phyloP scores from a whole-genome alignment of 257 asterid genomes.

The Nicotiana paniculata region DNA sequence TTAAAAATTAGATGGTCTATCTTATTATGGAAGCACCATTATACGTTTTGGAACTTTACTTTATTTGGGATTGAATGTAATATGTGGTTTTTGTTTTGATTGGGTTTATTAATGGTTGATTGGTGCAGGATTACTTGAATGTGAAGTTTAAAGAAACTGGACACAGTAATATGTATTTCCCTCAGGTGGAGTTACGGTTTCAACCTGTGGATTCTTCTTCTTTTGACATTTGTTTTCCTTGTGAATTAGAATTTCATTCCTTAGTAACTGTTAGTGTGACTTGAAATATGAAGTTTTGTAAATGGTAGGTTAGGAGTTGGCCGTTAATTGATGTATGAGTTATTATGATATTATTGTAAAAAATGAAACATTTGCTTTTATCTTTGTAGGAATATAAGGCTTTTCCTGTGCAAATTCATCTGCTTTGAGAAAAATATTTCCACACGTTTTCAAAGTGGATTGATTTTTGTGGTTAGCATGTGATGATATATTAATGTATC shows the following conservation, averaged over 20 bases:
- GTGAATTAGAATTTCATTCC: background rate
- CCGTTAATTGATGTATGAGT: background rate
- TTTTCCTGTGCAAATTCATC: background rate
- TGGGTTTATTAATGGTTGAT: constrained; percentile 10
- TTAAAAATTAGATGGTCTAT: background rate
- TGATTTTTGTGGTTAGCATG: background rate
- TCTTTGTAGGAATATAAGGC: background rate
- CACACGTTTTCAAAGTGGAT: background rate
- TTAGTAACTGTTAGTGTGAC: background rate
- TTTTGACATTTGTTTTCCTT: background rate
- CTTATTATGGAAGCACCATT: background rate
- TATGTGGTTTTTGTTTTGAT: background rate
- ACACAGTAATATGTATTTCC: constrained; percentile 98
- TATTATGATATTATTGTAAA: background rate
- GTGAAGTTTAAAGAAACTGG: constrained; percentile 97
- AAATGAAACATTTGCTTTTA: background rate
- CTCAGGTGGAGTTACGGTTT: constrained; percentile 53
- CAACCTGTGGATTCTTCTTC: background rate
- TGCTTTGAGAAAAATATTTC: background rate
- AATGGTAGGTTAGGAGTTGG: background rate
- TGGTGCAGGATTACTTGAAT: constrained; percentile 84
- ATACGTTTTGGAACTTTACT: background rate
- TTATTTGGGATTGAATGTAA: background rate
- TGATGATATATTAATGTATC: background rate
- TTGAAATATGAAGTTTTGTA: background rate